Evolutionary conservation across 2,329 filamentous ascomycete species (phyloP), one percentile per base, ranked within the genome.

Genomic region (Aureobasidium sp.): DNA sequence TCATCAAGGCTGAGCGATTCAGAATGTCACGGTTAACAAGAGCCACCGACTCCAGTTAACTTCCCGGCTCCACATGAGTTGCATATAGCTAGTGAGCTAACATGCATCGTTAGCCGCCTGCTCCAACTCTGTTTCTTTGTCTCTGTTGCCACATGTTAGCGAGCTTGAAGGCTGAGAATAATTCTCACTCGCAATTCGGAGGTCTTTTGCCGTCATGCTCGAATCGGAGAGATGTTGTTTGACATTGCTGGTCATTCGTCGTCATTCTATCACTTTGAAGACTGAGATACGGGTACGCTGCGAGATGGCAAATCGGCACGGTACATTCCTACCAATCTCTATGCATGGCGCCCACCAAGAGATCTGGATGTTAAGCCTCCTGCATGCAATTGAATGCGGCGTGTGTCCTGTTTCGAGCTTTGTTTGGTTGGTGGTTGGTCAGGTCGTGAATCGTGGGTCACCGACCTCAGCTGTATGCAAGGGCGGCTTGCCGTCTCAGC

Each of bases 81-180:
- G 27, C 37, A 53, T 29, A 11, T 29, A 29, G 49, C 34, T 39
- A 51, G 34, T n/a, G 34, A 51, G 41, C 41, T 21, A 27, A 39
- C 32, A 25, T 32, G 49, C 30, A 7, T 37, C 34, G 10, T 29
- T 42, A 53, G 50, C 50, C 37, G 50, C 27, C 50, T 30, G 13
- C n/a, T 42, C 25, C 37, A 29, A 54, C 37, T 41, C 50, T 54
- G 36, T 54, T 54, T 54, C 37, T 54, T 54, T 54, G 50, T 54
- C 47, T 14, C 32, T 25, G 9, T 36, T 2, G 48, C 9, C 32
- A 36, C 30, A 25, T 21, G 30, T 8, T 50, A 50, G n/a, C 30
- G 4, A 8, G 11, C 21, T 21, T 36, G 13, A n/a, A 16, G 25
- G 21, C 32, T 36, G 27, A 48, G 21, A n/a, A 50, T 7, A 34